Conservation (phyloP, 2,329 filamentous ascomycete species). For the Microsporum canis region DNA sequence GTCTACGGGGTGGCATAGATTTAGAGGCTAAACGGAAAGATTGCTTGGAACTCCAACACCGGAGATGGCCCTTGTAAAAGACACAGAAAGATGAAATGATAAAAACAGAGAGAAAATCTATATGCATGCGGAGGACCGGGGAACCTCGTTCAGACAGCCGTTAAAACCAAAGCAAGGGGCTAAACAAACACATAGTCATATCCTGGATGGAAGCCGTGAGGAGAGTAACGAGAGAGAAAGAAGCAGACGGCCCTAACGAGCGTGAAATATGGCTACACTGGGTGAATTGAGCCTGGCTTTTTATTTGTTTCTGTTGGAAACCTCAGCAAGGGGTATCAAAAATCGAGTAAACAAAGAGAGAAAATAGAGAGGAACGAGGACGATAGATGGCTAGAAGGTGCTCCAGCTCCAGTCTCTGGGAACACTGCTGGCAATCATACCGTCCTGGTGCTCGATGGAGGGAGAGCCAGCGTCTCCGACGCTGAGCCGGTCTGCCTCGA, state of each 20-base stretch:
- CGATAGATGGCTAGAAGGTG: conserved; percentile 40
- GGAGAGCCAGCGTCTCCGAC: conserved; percentile 7
- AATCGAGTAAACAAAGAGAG: conserved; percentile 1
- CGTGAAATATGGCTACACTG: no score
- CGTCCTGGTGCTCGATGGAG: conserved; percentile 23
- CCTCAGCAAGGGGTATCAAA: conserved; percentile 8
- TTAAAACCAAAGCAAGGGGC: neutral
- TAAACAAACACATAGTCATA: neutral
- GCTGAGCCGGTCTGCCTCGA: conserved; percentile 14
- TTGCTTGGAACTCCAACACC: neutral
- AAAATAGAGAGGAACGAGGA: conserved; percentile 4
- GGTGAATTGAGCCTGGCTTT: neutral
- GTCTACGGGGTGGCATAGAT: neutral
- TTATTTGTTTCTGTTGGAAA: neutral
- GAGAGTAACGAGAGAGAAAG: neutral
- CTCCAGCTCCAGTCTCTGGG: conserved; percentile 52
- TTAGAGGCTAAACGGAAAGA: neutral
- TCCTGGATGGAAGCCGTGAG: neutral
- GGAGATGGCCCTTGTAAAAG: neutral
- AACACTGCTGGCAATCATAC: conserved; percentile 43
- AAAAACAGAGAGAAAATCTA: neutral
- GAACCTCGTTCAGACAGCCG: neutral
- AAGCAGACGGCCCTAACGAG: neutral
- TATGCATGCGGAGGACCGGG: neutral
- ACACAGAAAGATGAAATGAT: neutral